These are phyloP conservation scores for Boletus insuetus DNA, from an alignment of 768 basidiomycete genomes.

Conservation along the genomic window DNA sequence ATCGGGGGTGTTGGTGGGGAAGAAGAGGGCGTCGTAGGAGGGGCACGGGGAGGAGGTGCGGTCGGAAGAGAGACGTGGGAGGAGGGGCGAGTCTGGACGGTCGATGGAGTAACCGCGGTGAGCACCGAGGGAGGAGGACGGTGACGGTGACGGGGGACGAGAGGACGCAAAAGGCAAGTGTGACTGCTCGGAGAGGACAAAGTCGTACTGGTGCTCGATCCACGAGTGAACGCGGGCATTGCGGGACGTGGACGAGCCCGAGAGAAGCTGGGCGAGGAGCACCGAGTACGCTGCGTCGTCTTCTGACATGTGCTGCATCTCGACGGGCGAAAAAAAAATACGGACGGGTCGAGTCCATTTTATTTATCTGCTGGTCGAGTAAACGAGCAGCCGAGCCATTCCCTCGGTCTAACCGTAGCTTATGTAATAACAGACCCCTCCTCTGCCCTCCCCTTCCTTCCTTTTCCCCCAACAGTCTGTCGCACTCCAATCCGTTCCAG, in stretches of 20 bases:
- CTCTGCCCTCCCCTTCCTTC: neutral
- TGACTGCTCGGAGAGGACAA: conserved; percentile 28
- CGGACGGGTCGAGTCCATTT: conserved; percentile 13
- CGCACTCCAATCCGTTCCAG: neutral
- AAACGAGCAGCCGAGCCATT: conserved; percentile 11
- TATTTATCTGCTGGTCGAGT: conserved; percentile 7
- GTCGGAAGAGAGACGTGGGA: conserved; percentile 27
- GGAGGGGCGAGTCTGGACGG: conserved; percentile 31
- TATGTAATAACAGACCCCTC: neutral
- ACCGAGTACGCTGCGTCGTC: conserved; percentile 31
- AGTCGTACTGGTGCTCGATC: conserved; percentile 37
- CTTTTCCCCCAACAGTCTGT: neutral
- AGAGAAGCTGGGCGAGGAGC: conserved; percentile 28
- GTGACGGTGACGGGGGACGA: conserved; percentile 26
- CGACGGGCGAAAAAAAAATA: neutral
- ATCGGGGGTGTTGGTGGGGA: conserved; percentile 17
- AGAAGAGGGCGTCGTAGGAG: conserved; percentile 36
- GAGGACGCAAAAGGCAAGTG: conserved; percentile 7
- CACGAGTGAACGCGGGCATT: conserved; percentile 33
- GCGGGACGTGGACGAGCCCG: conserved; percentile 20
- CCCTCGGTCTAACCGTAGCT: neutral
- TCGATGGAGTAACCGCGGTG: conserved; percentile 21
- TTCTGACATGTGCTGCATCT: conserved; percentile 26
- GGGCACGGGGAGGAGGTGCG: conserved; percentile 25
- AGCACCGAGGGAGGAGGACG: conserved; percentile 32